A percentile compares a stretch with the other conserved stretches of the same genome.
Evolutionary conservation across 129 eudicot genomes (phyloP).

Genomic region (Flaveria bidentis): DNA sequence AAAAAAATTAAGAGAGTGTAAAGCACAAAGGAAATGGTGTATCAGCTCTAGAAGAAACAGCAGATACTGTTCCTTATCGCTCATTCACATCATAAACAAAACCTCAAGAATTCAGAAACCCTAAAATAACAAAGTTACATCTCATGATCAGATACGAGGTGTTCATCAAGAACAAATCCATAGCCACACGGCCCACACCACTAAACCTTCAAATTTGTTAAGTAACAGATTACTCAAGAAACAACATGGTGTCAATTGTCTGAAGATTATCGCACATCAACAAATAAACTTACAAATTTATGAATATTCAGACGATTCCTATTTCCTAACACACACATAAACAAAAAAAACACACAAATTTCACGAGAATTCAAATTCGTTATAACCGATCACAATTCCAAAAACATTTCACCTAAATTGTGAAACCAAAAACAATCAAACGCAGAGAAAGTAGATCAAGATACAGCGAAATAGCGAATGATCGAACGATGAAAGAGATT

Average conservation of each 20-base stretch:
- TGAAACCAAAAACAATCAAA: constrained; percentile 12
- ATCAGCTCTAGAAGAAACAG: background rate
- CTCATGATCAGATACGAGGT: background rate
- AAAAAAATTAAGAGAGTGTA: background rate
- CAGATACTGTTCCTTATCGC: background rate
- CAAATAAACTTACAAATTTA: constrained; percentile 15
- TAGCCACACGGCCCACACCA: background rate
- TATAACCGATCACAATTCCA: constrained; percentile 2
- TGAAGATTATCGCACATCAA: constrained; percentile 12
- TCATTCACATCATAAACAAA: constrained; percentile 13
- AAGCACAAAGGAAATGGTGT: background rate
- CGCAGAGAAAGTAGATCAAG: constrained; percentile 25
- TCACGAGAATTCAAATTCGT: constrained; percentile 1
- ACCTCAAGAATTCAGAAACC: background rate
- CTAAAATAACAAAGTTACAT: background rate
- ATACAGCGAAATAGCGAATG: constrained; percentile 9
- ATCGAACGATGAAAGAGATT: constrained; percentile 2
- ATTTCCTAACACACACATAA: constrained; percentile 5
- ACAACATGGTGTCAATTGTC: constrained; percentile 13
- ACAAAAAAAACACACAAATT: background rate
- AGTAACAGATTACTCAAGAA: background rate
- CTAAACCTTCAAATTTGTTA: constrained; percentile 4
- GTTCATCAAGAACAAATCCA: background rate
- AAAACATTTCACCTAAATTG: constrained; percentile 22
- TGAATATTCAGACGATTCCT: background rate